phyloP scores from a whole-genome alignment of 2,329 filamentous ascomycete genomes.

The Aspergillus pseudoglaucus region DNA sequence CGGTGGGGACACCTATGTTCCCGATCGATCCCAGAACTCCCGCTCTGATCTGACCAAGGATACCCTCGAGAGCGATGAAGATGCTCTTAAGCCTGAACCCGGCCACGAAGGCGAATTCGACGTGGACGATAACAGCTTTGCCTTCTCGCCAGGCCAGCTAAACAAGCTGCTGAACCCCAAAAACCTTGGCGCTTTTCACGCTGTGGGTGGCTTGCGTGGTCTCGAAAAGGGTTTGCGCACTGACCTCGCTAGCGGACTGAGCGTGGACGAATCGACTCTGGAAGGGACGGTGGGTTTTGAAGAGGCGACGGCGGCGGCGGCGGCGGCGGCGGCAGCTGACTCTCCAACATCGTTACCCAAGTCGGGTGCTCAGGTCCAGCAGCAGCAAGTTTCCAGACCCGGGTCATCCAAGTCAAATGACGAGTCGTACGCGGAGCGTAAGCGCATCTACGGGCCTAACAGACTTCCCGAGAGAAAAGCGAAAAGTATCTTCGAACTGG shows the following conservation, averaged over 20 bases:
- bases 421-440: conserved; percentile 55
- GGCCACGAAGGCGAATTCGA: conserved; percentile 65
- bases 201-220: conserved; percentile 65
- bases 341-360: conserved; percentile 20
- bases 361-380: conserved; percentile 14
- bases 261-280: conserved; percentile 60
- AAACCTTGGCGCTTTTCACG: conserved; percentile 66
- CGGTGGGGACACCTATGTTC: conserved; percentile 50
- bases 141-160: conserved; percentile 65
- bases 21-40: conserved; percentile 37
- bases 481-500: conserved; percentile 62
- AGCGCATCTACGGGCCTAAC: conserved; percentile 64
- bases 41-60: conserved; percentile 38
- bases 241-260: conserved; percentile 59
- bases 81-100: conserved; percentile 62
- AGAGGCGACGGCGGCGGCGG: conserved; percentile 43
- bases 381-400: conserved; percentile 3
- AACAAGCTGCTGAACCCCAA: conserved; percentile 77
- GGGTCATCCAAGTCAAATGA: conserved; percentile 16
- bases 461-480: conserved; percentile 61
- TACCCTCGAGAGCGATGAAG: conserved; percentile 53
- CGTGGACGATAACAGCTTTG: conserved; percentile 63
- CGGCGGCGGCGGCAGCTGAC: conserved; percentile 7
- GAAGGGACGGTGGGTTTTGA: conserved; percentile 63
- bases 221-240: conserved; percentile 68